Evolutionary conservation across 192 early-diverging fungal species (phyloP).

Genomic region (Coemansia reversa): DNA sequence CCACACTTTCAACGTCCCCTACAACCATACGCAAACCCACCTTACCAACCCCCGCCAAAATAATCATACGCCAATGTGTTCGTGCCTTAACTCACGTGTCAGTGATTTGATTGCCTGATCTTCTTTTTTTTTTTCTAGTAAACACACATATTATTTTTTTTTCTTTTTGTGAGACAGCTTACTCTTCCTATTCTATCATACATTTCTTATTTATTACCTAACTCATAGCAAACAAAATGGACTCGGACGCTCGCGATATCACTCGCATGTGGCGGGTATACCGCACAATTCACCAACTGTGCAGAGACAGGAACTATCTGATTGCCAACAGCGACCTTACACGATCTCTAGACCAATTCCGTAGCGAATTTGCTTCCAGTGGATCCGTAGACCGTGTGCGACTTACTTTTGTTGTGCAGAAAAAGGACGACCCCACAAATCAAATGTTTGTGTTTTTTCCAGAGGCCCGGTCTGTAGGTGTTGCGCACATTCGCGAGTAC

Average conservation of each 20-base stretch:
- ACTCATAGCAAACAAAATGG: slow-evolving; percentile 15
- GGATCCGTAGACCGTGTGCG: slow-evolving; percentile 76
- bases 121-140: too few relatives aligned
- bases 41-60: too few relatives aligned
- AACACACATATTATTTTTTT: too few relatives aligned
- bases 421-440: slow-evolving; percentile 74
- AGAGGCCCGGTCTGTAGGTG: slow-evolving; percentile 83
- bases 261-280: slow-evolving; percentile 80
- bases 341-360: slow-evolving; percentile 80
- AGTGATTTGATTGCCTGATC: too few relatives aligned
- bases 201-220: not conserved
- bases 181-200: too few relatives aligned
- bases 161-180: too few relatives aligned
- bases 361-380: slow-evolving; percentile 60
- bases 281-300: slow-evolving; percentile 88
- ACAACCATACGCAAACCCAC: too few relatives aligned
- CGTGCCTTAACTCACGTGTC: too few relatives aligned
- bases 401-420: slow-evolving; percentile 84
- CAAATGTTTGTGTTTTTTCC: slow-evolving; percentile 92
- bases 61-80: too few relatives aligned
- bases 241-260: slow-evolving; percentile 58
- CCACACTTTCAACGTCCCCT: too few relatives aligned
- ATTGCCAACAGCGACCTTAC: slow-evolving; percentile 78
- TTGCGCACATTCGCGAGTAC: slow-evolving; percentile 86
- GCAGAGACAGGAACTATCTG: slow-evolving; percentile 84